Percentiles rank a stretch among this genome's conserved stretches.
These are phyloP conservation scores for Fusarium coffeatum DNA, from an alignment of 2,329 filamentous ascomycete genomes.

Conservation along the genomic window DNA sequence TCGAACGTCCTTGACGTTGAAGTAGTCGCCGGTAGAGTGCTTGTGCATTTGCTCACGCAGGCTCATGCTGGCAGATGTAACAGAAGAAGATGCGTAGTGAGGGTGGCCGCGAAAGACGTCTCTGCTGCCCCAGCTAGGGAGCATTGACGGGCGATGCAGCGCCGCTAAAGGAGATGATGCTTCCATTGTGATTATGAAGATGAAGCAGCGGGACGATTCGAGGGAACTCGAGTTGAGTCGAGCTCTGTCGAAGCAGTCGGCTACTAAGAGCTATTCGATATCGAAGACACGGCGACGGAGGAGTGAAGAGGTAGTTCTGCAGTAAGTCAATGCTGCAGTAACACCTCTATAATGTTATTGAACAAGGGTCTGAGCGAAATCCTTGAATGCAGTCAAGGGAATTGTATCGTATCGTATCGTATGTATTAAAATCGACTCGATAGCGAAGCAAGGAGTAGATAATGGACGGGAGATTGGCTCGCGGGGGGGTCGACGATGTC, in stretches of 20 bases:
- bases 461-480: constrained; percentile 36
- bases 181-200: constrained; percentile 72
- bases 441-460: constrained; percentile 24
- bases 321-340: constrained; percentile 52
- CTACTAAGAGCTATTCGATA: constrained; percentile 40
- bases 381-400: constrained; percentile 8
- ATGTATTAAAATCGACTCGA: constrained; percentile 24
- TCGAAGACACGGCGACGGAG: constrained; percentile 41
- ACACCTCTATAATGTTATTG: constrained; percentile 36
- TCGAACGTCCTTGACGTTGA: constrained; percentile 79
- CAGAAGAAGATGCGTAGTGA: constrained; percentile 61
- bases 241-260: constrained; percentile 37
- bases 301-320: constrained; percentile 40
- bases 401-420: constrained; percentile 16
- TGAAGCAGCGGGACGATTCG: constrained; percentile 34
- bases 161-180: constrained; percentile 93
- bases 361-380: constrained; percentile 21
- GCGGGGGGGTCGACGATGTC: constrained; percentile 44
- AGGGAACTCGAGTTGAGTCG: constrained; percentile 35
- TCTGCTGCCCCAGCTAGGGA: constrained; percentile 67
- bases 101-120: constrained; percentile 66
- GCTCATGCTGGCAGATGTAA: constrained; percentile 76
- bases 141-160: constrained; percentile 78
- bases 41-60: constrained; percentile 79
- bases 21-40: constrained; percentile 74